These are phyloP conservation scores for Mycena pura DNA, from an alignment of 768 basidiomycete genomes.

Conservation along the genomic window DNA sequence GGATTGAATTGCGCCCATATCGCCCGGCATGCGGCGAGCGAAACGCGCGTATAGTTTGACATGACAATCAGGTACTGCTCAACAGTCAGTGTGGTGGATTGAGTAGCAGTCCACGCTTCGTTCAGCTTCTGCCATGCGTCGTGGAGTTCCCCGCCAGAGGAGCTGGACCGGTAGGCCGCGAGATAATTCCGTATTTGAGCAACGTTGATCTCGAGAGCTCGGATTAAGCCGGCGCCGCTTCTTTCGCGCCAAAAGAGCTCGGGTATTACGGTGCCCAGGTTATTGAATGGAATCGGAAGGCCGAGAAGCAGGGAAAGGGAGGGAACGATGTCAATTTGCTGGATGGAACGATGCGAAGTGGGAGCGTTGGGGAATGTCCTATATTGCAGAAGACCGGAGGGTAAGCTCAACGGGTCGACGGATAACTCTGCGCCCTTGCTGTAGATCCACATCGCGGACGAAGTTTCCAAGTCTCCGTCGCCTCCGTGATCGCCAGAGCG, in stretches of 20 bases:
- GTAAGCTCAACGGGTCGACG: constrained; percentile 42
- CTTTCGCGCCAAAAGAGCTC: constrained; percentile 79
- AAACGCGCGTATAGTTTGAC: constrained; percentile 62
- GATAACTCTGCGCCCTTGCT: constrained; percentile 71
- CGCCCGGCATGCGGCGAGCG: constrained; percentile 74
- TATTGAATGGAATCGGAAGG: constrained; percentile 94
- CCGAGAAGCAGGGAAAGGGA: constrained; percentile 90
- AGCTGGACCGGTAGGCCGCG: constrained; percentile 72
- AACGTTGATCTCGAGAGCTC: constrained; percentile 74
- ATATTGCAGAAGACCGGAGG: constrained; percentile 58
- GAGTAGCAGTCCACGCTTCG: constrained; percentile 49
- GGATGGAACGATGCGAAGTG: constrained; percentile 65
- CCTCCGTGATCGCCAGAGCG: constrained; percentile 94
- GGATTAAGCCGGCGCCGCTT: constrained; percentile 48
- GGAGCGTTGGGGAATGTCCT: constrained; percentile 66
- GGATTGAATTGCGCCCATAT: constrained; percentile 97
- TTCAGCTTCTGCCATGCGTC: constrained; percentile 63
- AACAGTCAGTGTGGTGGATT: constrained; percentile 23
- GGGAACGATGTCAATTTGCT: constrained; percentile 94
- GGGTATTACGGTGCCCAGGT: constrained; percentile 89
- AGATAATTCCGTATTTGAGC: constrained; percentile 81
- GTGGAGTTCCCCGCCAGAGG: constrained; percentile 78
- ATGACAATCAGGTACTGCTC: constrained; percentile 47
- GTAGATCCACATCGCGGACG: constrained; percentile 90
- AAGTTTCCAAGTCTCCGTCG: constrained; percentile 84